Evolutionary conservation across 169 alveolate species (phyloP).

Genomic region (Cryptosporidium sp.): DNA sequence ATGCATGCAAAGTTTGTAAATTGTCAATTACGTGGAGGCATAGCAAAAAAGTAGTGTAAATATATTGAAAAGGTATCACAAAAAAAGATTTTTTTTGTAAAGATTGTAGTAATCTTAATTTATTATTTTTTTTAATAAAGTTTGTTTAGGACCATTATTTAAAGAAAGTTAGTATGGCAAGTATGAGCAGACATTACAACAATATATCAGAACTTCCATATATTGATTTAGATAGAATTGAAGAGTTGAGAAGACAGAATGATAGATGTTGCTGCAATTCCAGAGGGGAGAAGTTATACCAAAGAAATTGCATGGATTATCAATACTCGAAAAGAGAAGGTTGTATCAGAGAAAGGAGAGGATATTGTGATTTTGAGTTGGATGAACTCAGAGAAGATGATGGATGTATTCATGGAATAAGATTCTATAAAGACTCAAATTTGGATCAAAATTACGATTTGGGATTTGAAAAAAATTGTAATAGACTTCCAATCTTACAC

Average conservation of each 20-base stretch:
- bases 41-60: background rate
- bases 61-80: no score
- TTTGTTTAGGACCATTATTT: background rate
- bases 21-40: slow-evolving; percentile 16
- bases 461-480: background rate
- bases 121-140: no score
- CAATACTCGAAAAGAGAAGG: background rate
- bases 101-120: background rate
- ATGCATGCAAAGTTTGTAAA: slow-evolving; percentile 6
- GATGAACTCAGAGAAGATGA: background rate
- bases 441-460: background rate
- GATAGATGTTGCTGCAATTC: background rate
- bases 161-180: background rate
- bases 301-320: background rate
- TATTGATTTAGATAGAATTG: slow-evolving; percentile 40
- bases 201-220: slow-evolving; percentile 21
- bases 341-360: slow-evolving; percentile 10
- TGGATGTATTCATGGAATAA: background rate
- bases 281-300: background rate
- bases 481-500: background rate
- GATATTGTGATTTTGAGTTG: background rate
- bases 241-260: slow-evolving; percentile 14
- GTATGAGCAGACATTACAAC: slow-evolving; percentile 2
- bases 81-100: no score
- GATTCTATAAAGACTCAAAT: background rate